Evolutionary conservation across 768 basidiomycete genomes (phyloP), one percentile per base, ranked within the genome.

Genomic region (Mycena haematopus): DNA sequence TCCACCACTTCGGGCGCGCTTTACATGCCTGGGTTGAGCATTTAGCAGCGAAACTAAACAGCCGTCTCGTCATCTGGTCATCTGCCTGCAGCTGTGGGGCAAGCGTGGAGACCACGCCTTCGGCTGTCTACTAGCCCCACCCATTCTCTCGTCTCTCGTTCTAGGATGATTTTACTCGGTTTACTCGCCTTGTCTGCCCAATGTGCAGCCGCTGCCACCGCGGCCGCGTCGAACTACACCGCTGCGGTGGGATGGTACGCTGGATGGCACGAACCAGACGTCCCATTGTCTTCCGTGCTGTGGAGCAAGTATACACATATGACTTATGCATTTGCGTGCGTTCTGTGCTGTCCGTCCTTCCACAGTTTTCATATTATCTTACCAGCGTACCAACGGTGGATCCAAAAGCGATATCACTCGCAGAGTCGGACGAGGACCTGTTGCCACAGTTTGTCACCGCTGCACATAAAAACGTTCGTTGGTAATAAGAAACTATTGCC

Each of bases 301-400:
- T 93, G 91, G 91, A 70, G 72, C 5, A 83, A 82, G 74, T 92
- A 91, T 74, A 91, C 84, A 2, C 80, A 85, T 56, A 73, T 90
- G 65, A 84, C 84, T 13, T 93, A 89, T 73, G 82, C 91, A 3
- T 91, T 91, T 65, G 90, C 87, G 88, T 84, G 70, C 75, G 87
- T 83, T 29, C 40, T 53, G 29, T 5, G 29, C 63, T 19, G 29
- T 9, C 61, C 50, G 36, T 29, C 13, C 17, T 11, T 24, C 24
- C 13, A 14, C 50, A 47, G 13, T 36, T 36, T 36, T 36, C 14
- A 9, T 14, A 6, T 36, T 13, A 6, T 36, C 13, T 7, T 7
- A 9, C 36, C 13, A 81, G 80, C 22, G 73, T 75, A 61, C 79
- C 81, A 4, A 78, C 78, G 1, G 68, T 70, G 1, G 76, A 80